Evolutionary conservation across 2,329 filamentous ascomycete genomes (phyloP), one percentile per base, ranked within the genome.

Genomic region (Diaporthe sp.): DNA sequence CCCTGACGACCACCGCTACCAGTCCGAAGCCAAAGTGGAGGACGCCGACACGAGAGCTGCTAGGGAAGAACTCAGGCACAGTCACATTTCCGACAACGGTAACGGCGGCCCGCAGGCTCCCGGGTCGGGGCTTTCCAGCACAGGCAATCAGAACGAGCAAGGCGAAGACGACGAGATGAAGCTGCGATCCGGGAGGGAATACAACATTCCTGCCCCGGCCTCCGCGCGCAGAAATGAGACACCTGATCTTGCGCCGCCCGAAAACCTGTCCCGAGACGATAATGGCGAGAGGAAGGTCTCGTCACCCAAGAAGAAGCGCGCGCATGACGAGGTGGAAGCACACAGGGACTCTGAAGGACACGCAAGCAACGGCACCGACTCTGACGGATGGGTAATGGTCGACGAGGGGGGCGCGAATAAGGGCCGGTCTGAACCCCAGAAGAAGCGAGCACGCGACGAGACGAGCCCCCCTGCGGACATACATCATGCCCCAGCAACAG

Each of bases 281-380:
- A 82, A 84, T 51, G 80, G 87, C 79, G 88, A 84, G 80, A 88
- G 91, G 67, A 85, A 88, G 75, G 80, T 91, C 60, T 85, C 87
- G 28, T 92, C 90, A 17, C 91, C 91, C 42, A 93, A 92, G 85
- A 93, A 93, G 87, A 93, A 93, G 85, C 87, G 91, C 78, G 88
- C 87, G 39, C 89, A 90, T 78, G 90, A 91, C 78, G 87, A 92
- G 81, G 83, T 91, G 22, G 91, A 92, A 39, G 85, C 88, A 65
- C 83, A 84, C 68, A 86, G 84, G 79, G 86, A 86, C 53, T 76
- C 82, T 7, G 82, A 87, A 86, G 77, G 87, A 87, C 78, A 82
- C 81, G 37, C 57, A 39, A 77, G 75, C 76, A 86, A 84, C 76
- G 85, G 87, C 78, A 85, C 84, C 71, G 84, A 86, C 78, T 86